A percentile compares a stretch with the other conserved stretches of the same genome.
These are phyloP conservation scores for Biancaea sappan DNA, from an alignment of 306 rosid genomes.

Conservation along the genomic window DNA sequence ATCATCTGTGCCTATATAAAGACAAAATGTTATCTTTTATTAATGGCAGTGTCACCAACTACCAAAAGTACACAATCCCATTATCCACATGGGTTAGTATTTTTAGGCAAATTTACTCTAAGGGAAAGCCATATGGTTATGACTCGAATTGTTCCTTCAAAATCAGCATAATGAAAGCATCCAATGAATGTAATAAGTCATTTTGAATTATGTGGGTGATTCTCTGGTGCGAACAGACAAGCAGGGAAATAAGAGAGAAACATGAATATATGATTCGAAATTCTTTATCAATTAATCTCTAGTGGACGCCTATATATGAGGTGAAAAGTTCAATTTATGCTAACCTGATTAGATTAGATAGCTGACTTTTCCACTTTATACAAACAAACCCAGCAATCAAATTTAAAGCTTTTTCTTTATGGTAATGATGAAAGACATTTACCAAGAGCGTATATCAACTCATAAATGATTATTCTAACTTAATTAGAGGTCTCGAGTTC, in stretches of 20 bases:
- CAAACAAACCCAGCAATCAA: conserved; percentile 14
- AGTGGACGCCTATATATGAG: conserved; percentile 34
- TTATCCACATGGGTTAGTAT: neutral
- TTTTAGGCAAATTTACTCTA: neutral
- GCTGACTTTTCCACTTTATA: conserved; percentile 34
- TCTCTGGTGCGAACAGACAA: neutral
- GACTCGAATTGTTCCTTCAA: neutral
- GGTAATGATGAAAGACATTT: conserved; percentile 36
- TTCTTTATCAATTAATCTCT: conserved; percentile 9
- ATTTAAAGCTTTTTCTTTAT: conserved; percentile 19
- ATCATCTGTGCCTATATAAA: neutral
- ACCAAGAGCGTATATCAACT: no score
- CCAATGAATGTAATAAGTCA: neutral
- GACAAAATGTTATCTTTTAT: neutral
- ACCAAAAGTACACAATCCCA: neutral
- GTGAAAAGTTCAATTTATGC: conserved; percentile 36
- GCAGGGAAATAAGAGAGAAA: neutral
- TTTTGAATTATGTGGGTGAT: neutral
- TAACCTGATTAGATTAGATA: conserved; percentile 10
- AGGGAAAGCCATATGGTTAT: neutral
- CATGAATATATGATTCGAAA: neutral
- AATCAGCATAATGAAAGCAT: neutral
- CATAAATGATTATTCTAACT: no score
- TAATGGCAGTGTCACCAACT: neutral
- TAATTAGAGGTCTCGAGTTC: no score